Evolutionary conservation across 371 early-diverging fungal species (phyloP).

Genomic region (Mortierella sp.): DNA sequence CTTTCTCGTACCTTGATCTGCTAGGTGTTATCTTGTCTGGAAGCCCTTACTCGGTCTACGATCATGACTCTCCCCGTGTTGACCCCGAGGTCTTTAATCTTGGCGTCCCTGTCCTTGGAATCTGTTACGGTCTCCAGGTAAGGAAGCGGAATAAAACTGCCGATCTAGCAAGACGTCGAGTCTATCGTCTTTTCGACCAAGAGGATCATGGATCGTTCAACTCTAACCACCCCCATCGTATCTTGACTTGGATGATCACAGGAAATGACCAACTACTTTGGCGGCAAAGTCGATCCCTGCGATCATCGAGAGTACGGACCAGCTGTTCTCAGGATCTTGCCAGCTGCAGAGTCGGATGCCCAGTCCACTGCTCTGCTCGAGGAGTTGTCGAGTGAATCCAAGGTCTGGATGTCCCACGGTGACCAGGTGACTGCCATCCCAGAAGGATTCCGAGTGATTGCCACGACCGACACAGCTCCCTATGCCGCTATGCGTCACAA

Average conservation of each 20-base stretch:
- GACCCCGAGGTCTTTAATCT: slow-evolving; percentile 91
- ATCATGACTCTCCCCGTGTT: slow-evolving; percentile 93
- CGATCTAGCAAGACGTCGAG: too few relatives aligned
- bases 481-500: slow-evolving; percentile 89
- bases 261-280: slow-evolving; percentile 90
- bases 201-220: not conserved
- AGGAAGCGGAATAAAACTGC: not conserved
- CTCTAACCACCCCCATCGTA: slow-evolving; percentile 1
- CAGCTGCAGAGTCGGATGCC: slow-evolving; percentile 38
- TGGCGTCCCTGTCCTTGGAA: slow-evolving; percentile 94
- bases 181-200: too few relatives aligned
- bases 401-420: slow-evolving; percentile 99
- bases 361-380: slow-evolving; percentile 73
- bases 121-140: slow-evolving; percentile 96
- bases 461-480: slow-evolving; percentile 87
- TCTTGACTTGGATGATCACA: slow-evolving; percentile 19
- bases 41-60: slow-evolving; percentile 96
- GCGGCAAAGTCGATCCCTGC: slow-evolving; percentile 88
- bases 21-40: slow-evolving; percentile 92
- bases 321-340: slow-evolving; percentile 77
- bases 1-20: not conserved
- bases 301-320: slow-evolving; percentile 96
- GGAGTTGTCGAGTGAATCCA: slow-evolving; percentile 67
- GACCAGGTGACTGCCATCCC: slow-evolving; percentile 91
- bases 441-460: slow-evolving; percentile 86